phyloP scores from a whole-genome alignment of 2,329 filamentous ascomycete species.

The Talaromyces islandicus region DNA sequence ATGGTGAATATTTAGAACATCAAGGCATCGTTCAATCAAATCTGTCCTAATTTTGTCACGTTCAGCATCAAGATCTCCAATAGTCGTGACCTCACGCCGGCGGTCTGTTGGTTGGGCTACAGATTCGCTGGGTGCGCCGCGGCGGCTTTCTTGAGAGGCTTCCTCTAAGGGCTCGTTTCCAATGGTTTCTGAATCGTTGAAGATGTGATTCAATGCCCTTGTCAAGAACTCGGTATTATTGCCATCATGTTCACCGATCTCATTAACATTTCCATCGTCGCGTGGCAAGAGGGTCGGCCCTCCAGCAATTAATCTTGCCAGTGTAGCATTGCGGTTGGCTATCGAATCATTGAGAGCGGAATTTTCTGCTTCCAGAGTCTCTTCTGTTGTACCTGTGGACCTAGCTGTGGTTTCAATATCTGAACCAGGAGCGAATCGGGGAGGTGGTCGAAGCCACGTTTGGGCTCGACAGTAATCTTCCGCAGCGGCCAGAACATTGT shows the following conservation, averaged over 20 bases:
- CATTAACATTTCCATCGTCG: conserved; percentile 12
- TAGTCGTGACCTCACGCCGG: conserved; percentile 42
- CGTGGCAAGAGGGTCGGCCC: conserved; percentile 16
- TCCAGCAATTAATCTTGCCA: conserved; percentile 29
- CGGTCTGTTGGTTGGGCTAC: conserved; percentile 17
- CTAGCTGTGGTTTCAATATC: conserved; percentile 39
- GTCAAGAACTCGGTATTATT: conserved; percentile 32
- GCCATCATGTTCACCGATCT: conserved; percentile 23
- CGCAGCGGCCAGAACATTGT: conserved; percentile 56
- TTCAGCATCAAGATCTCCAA: conserved; percentile 74
- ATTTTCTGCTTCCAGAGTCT: conserved; percentile 20
- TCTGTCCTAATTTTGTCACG: conserved; percentile 67
- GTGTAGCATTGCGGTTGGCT: conserved; percentile 22
- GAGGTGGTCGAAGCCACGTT: conserved; percentile 50
- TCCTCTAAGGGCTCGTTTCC: conserved; percentile 19
- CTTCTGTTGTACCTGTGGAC: conserved; percentile 16
- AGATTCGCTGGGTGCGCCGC: conserved; percentile 17
- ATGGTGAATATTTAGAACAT: conserved; percentile 82
- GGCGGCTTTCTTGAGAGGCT: conserved; percentile 17
- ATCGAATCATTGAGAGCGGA: conserved; percentile 16
- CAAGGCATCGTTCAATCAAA: conserved; percentile 82
- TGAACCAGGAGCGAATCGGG: conserved; percentile 61
- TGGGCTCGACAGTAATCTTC: conserved; percentile 71
- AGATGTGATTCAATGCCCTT: conserved; percentile 38
- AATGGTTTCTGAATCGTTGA: conserved; percentile 25